Evolutionary conservation across 1,139 yeast genomes (phyloP).

Genomic region (Scheffersomyces cryptocercus): DNA sequence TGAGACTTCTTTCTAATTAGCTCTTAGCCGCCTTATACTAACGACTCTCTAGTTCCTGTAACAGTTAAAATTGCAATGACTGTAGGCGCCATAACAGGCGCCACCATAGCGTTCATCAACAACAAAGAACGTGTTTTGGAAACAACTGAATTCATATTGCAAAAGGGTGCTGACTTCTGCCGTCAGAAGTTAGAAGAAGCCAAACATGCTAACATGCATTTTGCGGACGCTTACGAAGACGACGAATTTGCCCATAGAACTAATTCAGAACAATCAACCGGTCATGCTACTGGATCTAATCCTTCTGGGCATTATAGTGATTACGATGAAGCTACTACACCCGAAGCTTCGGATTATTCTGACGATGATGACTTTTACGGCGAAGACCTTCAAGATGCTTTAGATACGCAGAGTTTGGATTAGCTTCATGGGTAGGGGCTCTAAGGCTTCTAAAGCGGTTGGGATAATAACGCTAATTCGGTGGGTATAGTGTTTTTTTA

Average conservation of each 20-base stretch:
- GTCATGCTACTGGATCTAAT: slow-evolving; percentile 4
- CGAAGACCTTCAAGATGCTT: slow-evolving; percentile 5
- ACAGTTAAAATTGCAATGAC: slow-evolving; percentile 41
- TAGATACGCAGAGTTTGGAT: slow-evolving; percentile 15
- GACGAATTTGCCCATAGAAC: slow-evolving; percentile 16
- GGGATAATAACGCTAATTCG: too few species aligned
- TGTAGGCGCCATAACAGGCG: slow-evolving; percentile 42
- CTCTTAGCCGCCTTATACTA: too few species aligned
- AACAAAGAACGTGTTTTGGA: slow-evolving; percentile 36
- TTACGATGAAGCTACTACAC: slow-evolving; percentile 27
- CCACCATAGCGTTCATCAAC: slow-evolving; percentile 35
- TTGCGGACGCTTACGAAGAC: slow-evolving; percentile 31
- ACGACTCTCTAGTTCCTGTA: slow-evolving; percentile 28
- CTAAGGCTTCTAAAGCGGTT: too few species aligned
- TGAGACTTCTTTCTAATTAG: too few species aligned
- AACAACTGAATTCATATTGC: slow-evolving; percentile 32
- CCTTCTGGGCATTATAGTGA: slow-evolving; percentile 6
- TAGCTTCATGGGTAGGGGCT: slow-evolving; percentile 1
- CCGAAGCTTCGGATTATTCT: slow-evolving; percentile 22
- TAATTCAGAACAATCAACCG: slow-evolving; percentile 4
- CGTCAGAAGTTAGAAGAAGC: slow-evolving; percentile 26
- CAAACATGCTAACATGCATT: slow-evolving; percentile 20
- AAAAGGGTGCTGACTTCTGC: slow-evolving; percentile 39
- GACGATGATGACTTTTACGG: slow-evolving; percentile 12
- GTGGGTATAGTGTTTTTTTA: too few species aligned